Percentiles rank a stretch among this genome's conserved stretches.
phyloP scores from a whole-genome alignment of 306 rosid genomes.

The Parietaria judaica region DNA sequence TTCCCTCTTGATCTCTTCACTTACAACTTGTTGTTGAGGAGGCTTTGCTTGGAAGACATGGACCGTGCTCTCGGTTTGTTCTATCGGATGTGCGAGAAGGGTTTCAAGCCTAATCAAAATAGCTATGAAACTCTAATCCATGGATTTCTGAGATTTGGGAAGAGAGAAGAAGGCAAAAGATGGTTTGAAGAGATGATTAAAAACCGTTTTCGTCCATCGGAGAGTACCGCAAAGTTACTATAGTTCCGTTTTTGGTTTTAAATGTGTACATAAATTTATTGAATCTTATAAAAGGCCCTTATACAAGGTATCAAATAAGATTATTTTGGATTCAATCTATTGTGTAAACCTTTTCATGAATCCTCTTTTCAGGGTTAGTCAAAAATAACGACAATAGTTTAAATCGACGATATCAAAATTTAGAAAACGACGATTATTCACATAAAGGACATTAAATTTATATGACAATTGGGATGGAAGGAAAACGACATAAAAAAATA shows the following conservation, averaged over 20 bases:
- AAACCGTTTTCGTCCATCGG: conserved; percentile 40
- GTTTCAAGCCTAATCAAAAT: conserved; percentile 55
- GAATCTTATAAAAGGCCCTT: no score
- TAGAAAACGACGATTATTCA: no score
- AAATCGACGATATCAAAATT: no score
- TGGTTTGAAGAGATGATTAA: conserved; percentile 43
- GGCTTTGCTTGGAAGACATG: conserved; percentile 28
- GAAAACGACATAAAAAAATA: no score
- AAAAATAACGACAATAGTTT: no score
- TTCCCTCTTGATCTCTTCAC: conserved; percentile 58
- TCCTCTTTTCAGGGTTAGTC: no score
- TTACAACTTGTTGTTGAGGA: conserved; percentile 59
- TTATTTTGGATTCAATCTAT: no score
- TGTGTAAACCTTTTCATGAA: no score
- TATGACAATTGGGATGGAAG: no score
- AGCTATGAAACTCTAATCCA: conserved; percentile 49
- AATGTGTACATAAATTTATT: no score
- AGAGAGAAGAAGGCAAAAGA: conserved; percentile 35
- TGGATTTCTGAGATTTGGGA: conserved; percentile 51
- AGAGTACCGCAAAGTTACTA: conserved; percentile 9
- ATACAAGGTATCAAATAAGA: no score
- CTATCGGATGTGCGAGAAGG: conserved; percentile 41
- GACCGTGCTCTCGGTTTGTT: conserved; percentile 45
- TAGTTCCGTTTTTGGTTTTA: conserved; percentile 6
- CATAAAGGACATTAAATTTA: no score